Evolutionary conservation across 129 eudicot species (phyloP).

Genomic region (Smallanthus sonchifolius): DNA sequence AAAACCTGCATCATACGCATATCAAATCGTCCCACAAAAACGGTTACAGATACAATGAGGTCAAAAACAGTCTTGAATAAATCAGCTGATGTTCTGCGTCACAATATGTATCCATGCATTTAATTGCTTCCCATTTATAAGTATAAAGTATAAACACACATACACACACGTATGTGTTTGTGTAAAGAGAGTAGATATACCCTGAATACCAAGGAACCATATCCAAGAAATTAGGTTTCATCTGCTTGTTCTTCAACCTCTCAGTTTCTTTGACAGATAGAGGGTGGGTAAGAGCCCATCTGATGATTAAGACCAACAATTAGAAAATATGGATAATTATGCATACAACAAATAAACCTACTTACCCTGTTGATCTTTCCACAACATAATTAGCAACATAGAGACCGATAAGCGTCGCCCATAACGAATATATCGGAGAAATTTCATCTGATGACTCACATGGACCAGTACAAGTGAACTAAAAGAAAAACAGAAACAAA

Average conservation of each 20-base stretch:
- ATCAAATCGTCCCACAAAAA: conserved; percentile 96
- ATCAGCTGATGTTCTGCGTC: conserved; percentile 95
- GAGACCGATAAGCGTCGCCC: conserved; percentile 99
- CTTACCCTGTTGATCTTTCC: conserved; percentile 98
- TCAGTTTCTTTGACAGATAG: conserved; percentile 72
- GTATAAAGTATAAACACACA: background rate
- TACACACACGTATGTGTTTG: background rate
- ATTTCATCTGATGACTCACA: conserved; percentile 92
- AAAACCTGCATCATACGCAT: conserved; percentile 99
- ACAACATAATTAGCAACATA: conserved; percentile 96
- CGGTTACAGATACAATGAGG: conserved; percentile 94
- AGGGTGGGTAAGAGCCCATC: conserved; percentile 99
- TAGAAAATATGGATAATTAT: background rate
- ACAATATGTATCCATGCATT: background rate
- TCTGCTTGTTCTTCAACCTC: conserved; percentile 77
- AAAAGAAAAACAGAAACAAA: background rate
- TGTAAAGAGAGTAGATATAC: conserved; percentile 31
- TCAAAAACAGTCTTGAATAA: conserved; percentile 93
- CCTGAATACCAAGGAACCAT: conserved; percentile 99
- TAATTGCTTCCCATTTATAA: background rate
- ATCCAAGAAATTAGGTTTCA: conserved; percentile 94
- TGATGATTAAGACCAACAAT: conserved; percentile 29
- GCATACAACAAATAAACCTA: background rate
- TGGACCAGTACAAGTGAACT: conserved; percentile 87
- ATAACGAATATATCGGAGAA: conserved; percentile 90